phyloP scores from a whole-genome alignment of 768 basidiomycete species.

The Sporobolomyces pararoseus region DNA sequence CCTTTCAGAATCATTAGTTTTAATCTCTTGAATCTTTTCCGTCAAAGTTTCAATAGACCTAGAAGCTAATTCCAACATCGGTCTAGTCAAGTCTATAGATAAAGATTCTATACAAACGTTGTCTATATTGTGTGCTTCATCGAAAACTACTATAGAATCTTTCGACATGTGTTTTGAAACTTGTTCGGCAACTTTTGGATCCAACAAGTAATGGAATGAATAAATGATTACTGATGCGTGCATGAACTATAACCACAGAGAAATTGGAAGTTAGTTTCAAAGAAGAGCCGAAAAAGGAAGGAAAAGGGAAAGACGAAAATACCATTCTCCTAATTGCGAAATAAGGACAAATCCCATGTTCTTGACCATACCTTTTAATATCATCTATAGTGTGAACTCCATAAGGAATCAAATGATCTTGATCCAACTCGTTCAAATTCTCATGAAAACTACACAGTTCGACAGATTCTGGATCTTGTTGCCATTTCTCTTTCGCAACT shows the following conservation, averaged over 20 bases:
- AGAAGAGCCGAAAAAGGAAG: not conserved
- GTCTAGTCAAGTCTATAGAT: constrained; percentile 92
- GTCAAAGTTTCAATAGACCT: constrained; percentile 79
- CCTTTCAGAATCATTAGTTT: constrained; percentile 85
- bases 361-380: constrained; percentile 78
- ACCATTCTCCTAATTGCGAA: constrained; percentile 96
- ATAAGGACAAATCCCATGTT: constrained; percentile 85
- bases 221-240: constrained; percentile 96
- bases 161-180: constrained; percentile 97
- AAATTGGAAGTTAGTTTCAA: not conserved
- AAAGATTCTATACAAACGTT: constrained; percentile 99
- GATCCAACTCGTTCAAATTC: constrained; percentile 77
- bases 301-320: constrained; percentile 40
- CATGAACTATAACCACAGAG: constrained; percentile 63
- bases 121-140: constrained; percentile 99
- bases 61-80: constrained; percentile 92
- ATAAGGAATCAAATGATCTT: constrained; percentile 72
- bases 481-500: constrained; percentile 72
- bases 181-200: constrained; percentile 98
- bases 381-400: constrained; percentile 95
- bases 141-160: constrained; percentile 97
- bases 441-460: constrained; percentile 95
- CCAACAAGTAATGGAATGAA: constrained; percentile 96
- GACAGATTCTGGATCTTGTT: constrained; percentile 80
- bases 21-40: constrained; percentile 94